Conservation (phyloP, 2,329 filamentous ascomycete genomes). For the Lomentospora prolificans region DNA sequence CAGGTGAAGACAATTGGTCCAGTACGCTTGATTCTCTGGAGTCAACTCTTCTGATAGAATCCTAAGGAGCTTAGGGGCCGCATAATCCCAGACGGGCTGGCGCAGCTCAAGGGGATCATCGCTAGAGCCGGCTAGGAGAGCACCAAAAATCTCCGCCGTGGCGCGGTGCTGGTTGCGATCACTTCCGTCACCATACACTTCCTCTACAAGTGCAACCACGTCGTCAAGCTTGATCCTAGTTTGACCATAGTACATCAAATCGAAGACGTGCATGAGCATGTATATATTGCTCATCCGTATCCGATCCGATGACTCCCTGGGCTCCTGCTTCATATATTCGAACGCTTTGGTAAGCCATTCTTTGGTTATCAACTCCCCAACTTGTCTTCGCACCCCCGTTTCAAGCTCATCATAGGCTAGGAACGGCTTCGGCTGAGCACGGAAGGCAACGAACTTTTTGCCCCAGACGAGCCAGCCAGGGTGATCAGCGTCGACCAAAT, state of each 20-base stretch:
- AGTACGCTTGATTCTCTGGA: conserved; percentile 89
- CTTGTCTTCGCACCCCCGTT: conserved; percentile 60
- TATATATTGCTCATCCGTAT: conserved; percentile 86
- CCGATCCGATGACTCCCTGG: conserved; percentile 73
- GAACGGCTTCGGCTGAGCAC: conserved; percentile 59
- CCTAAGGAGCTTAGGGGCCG: conserved; percentile 74
- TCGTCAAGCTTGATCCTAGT: conserved; percentile 77
- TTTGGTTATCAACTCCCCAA: conserved; percentile 69
- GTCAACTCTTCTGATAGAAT: conserved; percentile 89
- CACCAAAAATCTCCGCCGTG: conserved; percentile 85
- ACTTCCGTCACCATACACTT: conserved; percentile 81
- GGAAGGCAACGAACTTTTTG: conserved; percentile 72
- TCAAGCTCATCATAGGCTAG: conserved; percentile 73
- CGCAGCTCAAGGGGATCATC: conserved; percentile 68
- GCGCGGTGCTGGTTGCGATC: conserved; percentile 98
- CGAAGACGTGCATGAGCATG: conserved; percentile 80
- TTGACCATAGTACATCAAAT: conserved; percentile 72
- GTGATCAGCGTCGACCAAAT: conserved; percentile 85
- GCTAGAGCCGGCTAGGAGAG: conserved; percentile 68
- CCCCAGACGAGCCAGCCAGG: conserved; percentile 97
- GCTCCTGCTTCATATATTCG: conserved; percentile 91
- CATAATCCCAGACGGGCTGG: conserved; percentile 75
- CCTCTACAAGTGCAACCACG: conserved; percentile 67
- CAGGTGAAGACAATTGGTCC: conserved; percentile 88
- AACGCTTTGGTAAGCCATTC: conserved; percentile 86